Evolutionary conservation across 805 yeast species (phyloP).

Genomic region (Metschnikowia rubicola): DNA sequence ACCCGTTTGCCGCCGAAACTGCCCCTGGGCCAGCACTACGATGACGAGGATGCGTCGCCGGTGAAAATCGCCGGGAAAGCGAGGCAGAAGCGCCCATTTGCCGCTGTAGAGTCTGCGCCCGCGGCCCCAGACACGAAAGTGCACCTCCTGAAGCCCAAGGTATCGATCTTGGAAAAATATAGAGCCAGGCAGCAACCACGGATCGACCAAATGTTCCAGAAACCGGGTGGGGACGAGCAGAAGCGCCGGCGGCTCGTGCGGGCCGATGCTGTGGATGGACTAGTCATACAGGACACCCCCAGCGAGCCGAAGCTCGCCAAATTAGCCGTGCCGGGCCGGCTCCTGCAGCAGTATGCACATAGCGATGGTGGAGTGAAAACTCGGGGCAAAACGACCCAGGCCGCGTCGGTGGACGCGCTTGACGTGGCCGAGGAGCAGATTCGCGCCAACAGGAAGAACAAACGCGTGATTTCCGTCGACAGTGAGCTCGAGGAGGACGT

Average conservation of each 20-base stretch:
- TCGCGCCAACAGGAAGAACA: conserved; percentile 28
- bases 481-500: conserved; percentile 45
- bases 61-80: conserved; percentile 34
- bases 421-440: conserved; percentile 40
- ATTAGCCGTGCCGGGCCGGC: not conserved
- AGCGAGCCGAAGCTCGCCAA: not conserved
- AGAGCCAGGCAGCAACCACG: conserved; percentile 33
- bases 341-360: not conserved
- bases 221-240: conserved; percentile 20
- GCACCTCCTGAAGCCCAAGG: conserved; percentile 35
- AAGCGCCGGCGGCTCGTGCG: conserved; percentile 38
- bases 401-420: conserved; percentile 30
- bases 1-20: not conserved
- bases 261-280: conserved; percentile 16
- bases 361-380: conserved; percentile 9
- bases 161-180: conserved; percentile 43
- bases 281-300: not conserved
- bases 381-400: conserved; percentile 3
- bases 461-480: not conserved
- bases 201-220: conserved; percentile 25
- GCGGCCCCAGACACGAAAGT: conserved; percentile 34
- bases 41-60: conserved; percentile 38
- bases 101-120: conserved; percentile 6
- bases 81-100: conserved; percentile 18
- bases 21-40: conserved; percentile 10